Evolutionary conservation across 1,139 yeast species (phyloP).

Genomic region (Pichia sp.): DNA sequence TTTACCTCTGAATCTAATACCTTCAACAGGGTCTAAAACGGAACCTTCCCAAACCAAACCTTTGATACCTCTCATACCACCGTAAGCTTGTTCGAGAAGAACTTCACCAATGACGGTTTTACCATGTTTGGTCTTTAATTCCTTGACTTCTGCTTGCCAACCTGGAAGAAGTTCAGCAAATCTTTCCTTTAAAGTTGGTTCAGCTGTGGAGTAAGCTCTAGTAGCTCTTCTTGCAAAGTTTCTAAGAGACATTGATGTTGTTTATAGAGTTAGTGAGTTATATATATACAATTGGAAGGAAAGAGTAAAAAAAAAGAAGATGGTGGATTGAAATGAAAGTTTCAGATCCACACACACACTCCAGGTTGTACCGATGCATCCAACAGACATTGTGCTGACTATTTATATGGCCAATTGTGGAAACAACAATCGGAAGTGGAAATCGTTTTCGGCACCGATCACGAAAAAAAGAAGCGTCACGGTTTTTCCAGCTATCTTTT

Average conservation of each 20-base stretch:
- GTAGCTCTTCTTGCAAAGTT: slow-evolving; percentile 28
- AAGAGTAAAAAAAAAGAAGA: neutral
- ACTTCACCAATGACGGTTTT: slow-evolving; percentile 91
- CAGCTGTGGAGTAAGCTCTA: slow-evolving; percentile 47
- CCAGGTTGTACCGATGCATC: too few species aligned
- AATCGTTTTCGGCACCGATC: neutral
- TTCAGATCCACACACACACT: too few species aligned
- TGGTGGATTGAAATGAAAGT: too few species aligned
- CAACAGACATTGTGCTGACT: too few species aligned
- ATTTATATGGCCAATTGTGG: neutral
- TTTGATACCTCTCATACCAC: slow-evolving; percentile 99
- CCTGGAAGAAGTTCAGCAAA: slow-evolving; percentile 90
- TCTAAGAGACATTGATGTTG: slow-evolving; percentile 30
- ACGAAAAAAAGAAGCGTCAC: too few species aligned
- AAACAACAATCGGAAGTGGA: neutral
- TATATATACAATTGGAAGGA: neutral
- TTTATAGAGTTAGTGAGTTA: neutral
- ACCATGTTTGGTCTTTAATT: slow-evolving; percentile 84
- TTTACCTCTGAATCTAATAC: slow-evolving; percentile 96
- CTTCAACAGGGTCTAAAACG: slow-evolving; percentile 95
- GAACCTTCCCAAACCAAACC: slow-evolving; percentile 99
- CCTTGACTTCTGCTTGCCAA: slow-evolving; percentile 86
- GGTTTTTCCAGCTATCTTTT: too few species aligned
- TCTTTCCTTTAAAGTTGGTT: slow-evolving; percentile 80
- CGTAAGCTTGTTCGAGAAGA: slow-evolving; percentile 92